Base-by-base conservation (phyloP, 2,329 filamentous ascomycete species). In the Aureobasidium sp. region DNA sequence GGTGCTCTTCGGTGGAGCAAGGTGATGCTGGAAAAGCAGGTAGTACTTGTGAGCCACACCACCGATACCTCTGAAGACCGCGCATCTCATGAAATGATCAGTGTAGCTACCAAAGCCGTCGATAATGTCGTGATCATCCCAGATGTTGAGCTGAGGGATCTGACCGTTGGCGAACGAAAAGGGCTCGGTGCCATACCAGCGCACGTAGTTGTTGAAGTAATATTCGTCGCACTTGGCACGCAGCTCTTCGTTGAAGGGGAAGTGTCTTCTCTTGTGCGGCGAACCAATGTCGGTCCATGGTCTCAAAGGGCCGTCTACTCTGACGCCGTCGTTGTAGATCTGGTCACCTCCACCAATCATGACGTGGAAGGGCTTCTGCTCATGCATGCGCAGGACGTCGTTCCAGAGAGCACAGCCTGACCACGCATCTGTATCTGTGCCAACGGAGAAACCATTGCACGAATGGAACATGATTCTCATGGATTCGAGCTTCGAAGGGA, bases 311-410 rank as follows among this genome's bases (percentile, higher is more conserved):
- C 90, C 91, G 48, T 84, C 75, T 1, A 95, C 88, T 58, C 91
- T 80, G 59, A 97, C 88, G 21, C 87, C 88, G 53, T 84, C 81
- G 59, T 84, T 84, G 69, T 85, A 85, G 60, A 84, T 83, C 70
- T 96, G 91, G 65, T 97, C 91, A 55, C 91, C 91, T 54, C 91
- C 91, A 49, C 91, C 91, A 57, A 96, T 79, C 84, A 85, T 87
- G 59, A 82, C 78, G 62, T 83, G 79, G 66, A 84, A 82, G 6
- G 81, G 80, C 58, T 74, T 74, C 64, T 77, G 64, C 60, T 74
- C 74, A 60, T 85, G 81, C 55, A 79, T 70, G 40, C 81, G 77
- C 53, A 84, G 63, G 27, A 83, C 81, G 57, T 84, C 81, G 58
- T 83, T 80, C 81, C 81, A 84, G 25, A 85, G 68, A 21, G 75